These are phyloP conservation scores for Canavalia ensiformis DNA, from an alignment of 306 rosid species.

Conservation along the genomic window DNA sequence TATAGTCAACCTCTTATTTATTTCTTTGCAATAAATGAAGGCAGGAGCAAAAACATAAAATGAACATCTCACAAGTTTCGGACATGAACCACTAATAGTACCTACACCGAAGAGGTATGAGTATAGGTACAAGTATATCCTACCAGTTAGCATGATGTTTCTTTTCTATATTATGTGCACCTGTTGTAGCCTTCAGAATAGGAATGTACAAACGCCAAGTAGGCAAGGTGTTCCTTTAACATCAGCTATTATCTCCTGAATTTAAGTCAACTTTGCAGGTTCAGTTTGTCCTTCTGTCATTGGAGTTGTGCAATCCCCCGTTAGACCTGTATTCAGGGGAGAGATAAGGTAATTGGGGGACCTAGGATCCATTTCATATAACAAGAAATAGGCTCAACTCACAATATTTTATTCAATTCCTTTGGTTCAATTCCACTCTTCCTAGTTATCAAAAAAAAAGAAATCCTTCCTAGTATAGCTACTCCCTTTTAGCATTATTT, in stretches of 20 bases:
- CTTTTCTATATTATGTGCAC: conserved; percentile 48
- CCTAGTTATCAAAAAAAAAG: too few relatives aligned
- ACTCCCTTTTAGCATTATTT: not conserved
- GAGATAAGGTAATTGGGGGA: not conserved
- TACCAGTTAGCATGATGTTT: conserved; percentile 52
- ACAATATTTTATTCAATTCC: not conserved
- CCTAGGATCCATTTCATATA: not conserved
- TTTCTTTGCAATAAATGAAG: conserved; percentile 36
- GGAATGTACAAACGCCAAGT: conserved; percentile 71
- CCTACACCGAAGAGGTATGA: conserved; percentile 42
- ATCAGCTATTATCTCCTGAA: conserved; percentile 48
- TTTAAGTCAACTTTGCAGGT: conserved; percentile 53
- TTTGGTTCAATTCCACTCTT: not conserved
- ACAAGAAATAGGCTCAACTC: not conserved
- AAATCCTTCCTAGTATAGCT: not conserved
- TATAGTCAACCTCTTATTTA: conserved; percentile 27
- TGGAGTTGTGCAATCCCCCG: conserved; percentile 57
- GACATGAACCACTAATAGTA: conserved; percentile 33
- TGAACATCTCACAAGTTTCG: conserved; percentile 8
- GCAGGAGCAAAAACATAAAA: not conserved
- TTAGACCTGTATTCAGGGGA: conserved; percentile 46
- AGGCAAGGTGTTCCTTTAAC: conserved; percentile 50
- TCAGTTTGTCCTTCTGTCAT: conserved; percentile 53
- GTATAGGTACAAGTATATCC: conserved; percentile 50
- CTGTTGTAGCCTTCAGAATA: conserved; percentile 56